These are phyloP conservation scores for Datisca glomerata DNA, from an alignment of 306 rosid species.

Conservation along the genomic window DNA sequence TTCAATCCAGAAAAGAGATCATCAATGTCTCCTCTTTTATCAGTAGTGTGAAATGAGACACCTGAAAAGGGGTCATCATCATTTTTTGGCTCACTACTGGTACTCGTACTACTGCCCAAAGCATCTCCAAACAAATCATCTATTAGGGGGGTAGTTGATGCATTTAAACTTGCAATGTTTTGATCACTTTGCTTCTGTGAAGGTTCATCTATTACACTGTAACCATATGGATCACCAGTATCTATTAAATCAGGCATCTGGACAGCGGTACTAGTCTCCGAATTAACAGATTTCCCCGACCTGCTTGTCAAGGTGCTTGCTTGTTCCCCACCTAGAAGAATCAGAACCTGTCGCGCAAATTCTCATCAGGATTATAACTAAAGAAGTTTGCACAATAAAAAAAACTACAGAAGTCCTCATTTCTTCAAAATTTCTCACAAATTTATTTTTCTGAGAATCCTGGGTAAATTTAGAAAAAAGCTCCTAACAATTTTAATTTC, in stretches of 20 bases:
- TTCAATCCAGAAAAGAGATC: slow-evolving; percentile 81
- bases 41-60: slow-evolving; percentile 69
- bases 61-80: slow-evolving; percentile 91
- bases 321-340: slow-evolving; percentile 65
- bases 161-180: slow-evolving; percentile 25
- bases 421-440: too few relatives aligned
- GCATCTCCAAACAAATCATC: slow-evolving; percentile 87
- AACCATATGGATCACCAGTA: slow-evolving; percentile 54
- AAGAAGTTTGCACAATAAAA: too few relatives aligned
- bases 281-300: slow-evolving; percentile 43
- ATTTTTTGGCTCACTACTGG: slow-evolving; percentile 35
- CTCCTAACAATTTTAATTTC: too few relatives aligned
- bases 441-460: too few relatives aligned
- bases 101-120: slow-evolving; percentile 22
- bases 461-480: too few relatives aligned
- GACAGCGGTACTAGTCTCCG: slow-evolving; percentile 21
- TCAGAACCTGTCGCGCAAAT: slow-evolving; percentile 74
- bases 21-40: slow-evolving; percentile 40
- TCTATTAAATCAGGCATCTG: slow-evolving; percentile 84
- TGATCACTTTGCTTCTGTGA: slow-evolving; percentile 27
- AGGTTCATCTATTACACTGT: slow-evolving; percentile 18
- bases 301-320: slow-evolving; percentile 21
- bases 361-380: too few relatives aligned
- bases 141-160: slow-evolving; percentile 39
- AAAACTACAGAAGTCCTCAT: too few relatives aligned